A percentile compares a stretch with the other conserved stretches of the same genome.
Conservation (phyloP, 116 monocot species). For the Posidonia oceanica region DNA sequence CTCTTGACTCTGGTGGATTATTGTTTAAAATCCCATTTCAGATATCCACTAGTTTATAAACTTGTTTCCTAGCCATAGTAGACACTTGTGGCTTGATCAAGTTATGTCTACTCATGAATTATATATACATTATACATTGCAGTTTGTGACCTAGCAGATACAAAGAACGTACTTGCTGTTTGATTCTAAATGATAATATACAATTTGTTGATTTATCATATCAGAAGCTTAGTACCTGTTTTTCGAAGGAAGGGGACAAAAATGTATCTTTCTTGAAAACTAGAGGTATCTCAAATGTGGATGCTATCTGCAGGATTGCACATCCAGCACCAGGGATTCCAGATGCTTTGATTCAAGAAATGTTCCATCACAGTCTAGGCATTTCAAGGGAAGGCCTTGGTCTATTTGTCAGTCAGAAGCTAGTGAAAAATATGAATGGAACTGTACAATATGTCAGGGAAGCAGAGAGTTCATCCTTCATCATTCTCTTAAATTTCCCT, state of each 20-base stretch:
- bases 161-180: no score
- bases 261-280: no score
- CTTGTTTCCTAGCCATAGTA: no score
- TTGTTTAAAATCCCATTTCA: no score
- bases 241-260: no score
- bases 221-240: no score
- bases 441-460: slow-evolving; percentile 54
- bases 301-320: slow-evolving; percentile 27
- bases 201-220: no score
- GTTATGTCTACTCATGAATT: no score
- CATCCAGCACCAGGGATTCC: slow-evolving; percentile 64
- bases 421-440: slow-evolving; percentile 55
- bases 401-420: slow-evolving; percentile 43
- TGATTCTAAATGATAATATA: no score
- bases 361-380: slow-evolving; percentile 39
- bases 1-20: no score
- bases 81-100: no score
- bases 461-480: slow-evolving; percentile 41
- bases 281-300: not conserved
- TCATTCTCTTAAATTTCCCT: slow-evolving; percentile 44
- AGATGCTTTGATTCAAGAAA: slow-evolving; percentile 50
- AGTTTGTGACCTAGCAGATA: not conserved
- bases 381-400: slow-evolving; percentile 39
- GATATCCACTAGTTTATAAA: no score
- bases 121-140: not conserved